Evolutionary conservation across 164 flowering plant species (phyloP), one percentile per base, ranked within the genome.

Genomic region (Berberis thunbergii): DNA sequence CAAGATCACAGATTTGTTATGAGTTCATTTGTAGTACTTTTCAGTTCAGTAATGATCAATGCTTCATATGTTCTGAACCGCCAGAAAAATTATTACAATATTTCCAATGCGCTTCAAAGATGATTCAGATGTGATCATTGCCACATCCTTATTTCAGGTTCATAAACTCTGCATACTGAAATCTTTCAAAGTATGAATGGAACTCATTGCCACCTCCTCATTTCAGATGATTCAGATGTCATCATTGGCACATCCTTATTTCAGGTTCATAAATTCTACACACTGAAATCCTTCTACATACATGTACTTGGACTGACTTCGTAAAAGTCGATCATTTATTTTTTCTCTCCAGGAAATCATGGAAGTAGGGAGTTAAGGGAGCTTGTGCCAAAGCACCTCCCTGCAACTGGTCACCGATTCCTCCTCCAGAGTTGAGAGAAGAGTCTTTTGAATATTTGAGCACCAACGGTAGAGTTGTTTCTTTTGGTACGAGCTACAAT

Each of bases 361-460:
- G 83, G 93, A 84, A 69, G 80, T 79, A 58, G 86, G 84, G 65
- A 78, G 78, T 62, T 78, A 78, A 48, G n/a, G 54, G 77, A 67
- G 69, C 76, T 57, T 84, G 73, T 80, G 68, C 76, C 9, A 85
- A 83, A 64, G 96, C 79, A 72, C 97, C 96, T 54, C 79, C 74
- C 41, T 88, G 97, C 77, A 70, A 62, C 68, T 91, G 97, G 96
- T 85, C 97, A 59, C 88, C 97, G 3, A 83, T 91, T 71, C 97
- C 97, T 61, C 97, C 96, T 67, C 79, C 83, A 57, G 96, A 87
- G 66, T 69, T 91, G 67, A 85, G 87, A 77, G 97, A 96, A 69
- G 90, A 88, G 66, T 69, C 72, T 43, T 67, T 87, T n/a, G 71
- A 82, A 68, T 94, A 88, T 64, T 72, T 91, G 69, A 86, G 77